phyloP scores from a whole-genome alignment of 768 basidiomycete genomes.

The Thelephora aurantiotincta region DNA sequence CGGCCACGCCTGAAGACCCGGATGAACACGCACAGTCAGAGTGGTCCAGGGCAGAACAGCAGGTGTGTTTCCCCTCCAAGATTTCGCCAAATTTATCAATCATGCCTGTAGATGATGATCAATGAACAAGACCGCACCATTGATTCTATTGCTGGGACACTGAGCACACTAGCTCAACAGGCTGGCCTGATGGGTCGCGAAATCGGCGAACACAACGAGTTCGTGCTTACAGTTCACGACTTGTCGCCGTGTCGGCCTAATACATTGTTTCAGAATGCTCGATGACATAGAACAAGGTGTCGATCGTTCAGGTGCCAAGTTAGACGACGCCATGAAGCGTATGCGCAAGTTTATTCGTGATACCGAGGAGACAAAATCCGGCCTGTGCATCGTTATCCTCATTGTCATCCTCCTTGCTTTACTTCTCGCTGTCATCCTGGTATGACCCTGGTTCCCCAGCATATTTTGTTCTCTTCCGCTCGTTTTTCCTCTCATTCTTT shows the following conservation, averaged over 20 bases:
- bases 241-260: constrained; percentile 2
- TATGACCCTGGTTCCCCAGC: constrained; percentile 21
- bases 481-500: too few relatives aligned
- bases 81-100: neutral
- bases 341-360: constrained; percentile 78
- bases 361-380: constrained; percentile 82
- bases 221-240: constrained; percentile 13
- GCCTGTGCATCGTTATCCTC: constrained; percentile 81
- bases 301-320: constrained; percentile 50
- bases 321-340: constrained; percentile 52
- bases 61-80: constrained; percentile 28
- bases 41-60: constrained; percentile 82
- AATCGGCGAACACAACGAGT: constrained; percentile 88
- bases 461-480: neutral
- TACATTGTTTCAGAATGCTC: constrained; percentile 49
- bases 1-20: constrained; percentile 5
- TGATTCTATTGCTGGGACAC: constrained; percentile 73
- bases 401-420: constrained; percentile 68
- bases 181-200: constrained; percentile 93
- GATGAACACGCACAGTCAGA: constrained; percentile 54
- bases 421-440: constrained; percentile 65
- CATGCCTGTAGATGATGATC: constrained; percentile 52
- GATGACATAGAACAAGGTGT: constrained; percentile 74
- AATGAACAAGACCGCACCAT: constrained; percentile 84
- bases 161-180: constrained; percentile 76